Conservation (phyloP, 495 filamentous ascomycete genomes). For the Lichina pygmaea region DNA sequence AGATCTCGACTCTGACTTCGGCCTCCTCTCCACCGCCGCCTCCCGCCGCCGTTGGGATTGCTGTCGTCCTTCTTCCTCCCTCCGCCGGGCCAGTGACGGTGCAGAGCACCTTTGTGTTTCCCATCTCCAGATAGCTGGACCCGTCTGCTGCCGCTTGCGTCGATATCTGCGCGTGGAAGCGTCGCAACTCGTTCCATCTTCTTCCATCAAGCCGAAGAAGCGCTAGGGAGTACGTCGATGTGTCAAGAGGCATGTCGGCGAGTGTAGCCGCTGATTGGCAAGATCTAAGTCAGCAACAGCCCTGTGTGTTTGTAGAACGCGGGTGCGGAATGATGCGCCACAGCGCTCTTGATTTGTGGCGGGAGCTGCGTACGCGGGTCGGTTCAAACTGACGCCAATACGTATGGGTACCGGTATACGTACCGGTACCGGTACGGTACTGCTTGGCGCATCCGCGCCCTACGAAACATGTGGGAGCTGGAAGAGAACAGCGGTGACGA, state of each 20-base stretch:
- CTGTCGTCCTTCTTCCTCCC: constrained; percentile 21
- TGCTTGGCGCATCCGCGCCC: too few species aligned
- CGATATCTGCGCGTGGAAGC: constrained; percentile 65
- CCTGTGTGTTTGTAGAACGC: too few species aligned
- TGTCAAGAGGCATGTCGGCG: constrained; percentile 63
- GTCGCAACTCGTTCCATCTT: constrained; percentile 92
- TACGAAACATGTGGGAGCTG: too few species aligned
- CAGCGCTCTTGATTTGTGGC: too few species aligned
- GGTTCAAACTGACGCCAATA: too few species aligned
- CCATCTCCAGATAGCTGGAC: constrained; percentile 75
- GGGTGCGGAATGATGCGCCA: too few species aligned
- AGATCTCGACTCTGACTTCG: constrained; percentile 55
- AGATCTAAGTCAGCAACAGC: too few species aligned
- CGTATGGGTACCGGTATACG: too few species aligned
- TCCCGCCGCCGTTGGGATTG: constrained; percentile 11
- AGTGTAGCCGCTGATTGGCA: too few species aligned
- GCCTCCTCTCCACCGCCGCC: constrained; percentile 22
- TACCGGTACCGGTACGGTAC: too few species aligned
- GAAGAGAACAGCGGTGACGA: too few species aligned
- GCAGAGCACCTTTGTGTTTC: constrained; percentile 90
- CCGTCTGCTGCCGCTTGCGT: constrained; percentile 81
- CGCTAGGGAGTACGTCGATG: constrained; percentile 61
- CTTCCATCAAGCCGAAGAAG: constrained; percentile 80
- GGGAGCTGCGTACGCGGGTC: too few species aligned
- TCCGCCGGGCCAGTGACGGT: constrained; percentile 66